Conservation (phyloP, 2,329 filamentous ascomycete species). For the Microsporum ferrugineum region DNA sequence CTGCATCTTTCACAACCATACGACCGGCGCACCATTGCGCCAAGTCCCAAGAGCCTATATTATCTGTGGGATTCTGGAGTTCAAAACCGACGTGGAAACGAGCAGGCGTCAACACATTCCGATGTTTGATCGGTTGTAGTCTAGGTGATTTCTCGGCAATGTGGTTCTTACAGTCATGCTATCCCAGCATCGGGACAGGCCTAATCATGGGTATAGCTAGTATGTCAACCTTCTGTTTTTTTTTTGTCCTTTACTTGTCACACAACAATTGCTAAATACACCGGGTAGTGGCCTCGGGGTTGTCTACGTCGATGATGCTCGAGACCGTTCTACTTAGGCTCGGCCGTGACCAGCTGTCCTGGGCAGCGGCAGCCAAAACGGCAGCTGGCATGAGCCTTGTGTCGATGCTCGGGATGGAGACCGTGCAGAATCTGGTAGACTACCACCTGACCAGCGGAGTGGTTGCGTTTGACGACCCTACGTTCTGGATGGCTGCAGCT, state of each 20-base stretch:
- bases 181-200: conserved; percentile 38
- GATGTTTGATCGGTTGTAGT: conserved; percentile 46
- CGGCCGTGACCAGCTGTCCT: conserved; percentile 40
- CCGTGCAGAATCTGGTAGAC: conserved; percentile 45
- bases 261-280: neutral
- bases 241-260: neutral
- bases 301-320: conserved; percentile 42
- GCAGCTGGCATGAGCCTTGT: conserved; percentile 49
- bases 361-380: conserved; percentile 39
- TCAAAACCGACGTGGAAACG: conserved; percentile 37
- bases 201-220: conserved; percentile 44
- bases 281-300: conserved; percentile 40
- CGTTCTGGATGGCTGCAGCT: conserved; percentile 43
- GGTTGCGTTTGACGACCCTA: conserved; percentile 37
- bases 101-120: conserved; percentile 44
- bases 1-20: neutral
- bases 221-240: conserved; percentile 19
- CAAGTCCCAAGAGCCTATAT: conserved; percentile 7
- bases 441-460: conserved; percentile 44
- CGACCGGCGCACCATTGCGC: conserved; percentile 7
- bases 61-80: conserved; percentile 25
- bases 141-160: conserved; percentile 46
- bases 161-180: conserved; percentile 44
- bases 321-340: conserved; percentile 42
- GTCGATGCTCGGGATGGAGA: conserved; percentile 50